These are phyloP conservation scores for Alternaria consortialis DNA, from an alignment of 2,329 filamentous ascomycete species.

Conservation along the genomic window DNA sequence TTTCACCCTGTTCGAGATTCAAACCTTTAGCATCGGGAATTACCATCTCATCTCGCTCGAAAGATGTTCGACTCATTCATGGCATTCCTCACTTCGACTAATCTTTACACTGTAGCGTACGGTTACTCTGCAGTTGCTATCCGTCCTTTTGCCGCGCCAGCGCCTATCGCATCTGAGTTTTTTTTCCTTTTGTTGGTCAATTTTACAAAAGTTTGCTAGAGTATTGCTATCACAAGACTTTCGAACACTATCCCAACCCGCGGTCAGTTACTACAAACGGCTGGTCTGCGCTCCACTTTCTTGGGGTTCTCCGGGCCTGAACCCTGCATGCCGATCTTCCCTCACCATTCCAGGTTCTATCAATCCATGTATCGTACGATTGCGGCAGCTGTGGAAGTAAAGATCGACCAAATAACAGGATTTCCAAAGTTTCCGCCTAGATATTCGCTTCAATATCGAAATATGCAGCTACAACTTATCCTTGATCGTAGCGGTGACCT, in stretches of 20 bases:
- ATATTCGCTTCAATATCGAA: constrained; percentile 1
- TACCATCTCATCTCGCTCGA: constrained; percentile 12
- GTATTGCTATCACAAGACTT: constrained; percentile 3
- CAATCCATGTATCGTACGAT: constrained; percentile 18
- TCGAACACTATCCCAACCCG: constrained; percentile 3
- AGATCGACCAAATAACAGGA: constrained; percentile 14
- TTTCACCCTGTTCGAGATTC: constrained; percentile 17
- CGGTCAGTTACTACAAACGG: constrained; percentile 7
- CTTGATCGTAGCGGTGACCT: constrained; percentile 5
- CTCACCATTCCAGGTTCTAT: constrained; percentile 21
- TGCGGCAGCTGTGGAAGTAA: constrained; percentile 4
- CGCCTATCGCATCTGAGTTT: neutral
- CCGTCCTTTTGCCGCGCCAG: neutral
- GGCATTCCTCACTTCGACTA: constrained; percentile 7
- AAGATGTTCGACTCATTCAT: constrained; percentile 10
- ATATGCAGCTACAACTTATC: constrained; percentile 8
- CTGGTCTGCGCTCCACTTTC: constrained; percentile 7
- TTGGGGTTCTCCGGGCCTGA: constrained; percentile 10
- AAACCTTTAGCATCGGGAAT: constrained; percentile 19
- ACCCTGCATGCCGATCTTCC: constrained; percentile 18
- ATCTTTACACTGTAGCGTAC: neutral
- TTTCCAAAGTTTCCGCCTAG: neutral
- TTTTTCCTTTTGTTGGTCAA: neutral
- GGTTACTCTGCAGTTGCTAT: constrained; percentile 2
- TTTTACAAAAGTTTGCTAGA: neutral